Percentiles rank a stretch among this genome's conserved stretches.
Evolutionary conservation across 78 protist genomes (phyloP).

Genomic region (Pigoraptor vietnamica): DNA sequence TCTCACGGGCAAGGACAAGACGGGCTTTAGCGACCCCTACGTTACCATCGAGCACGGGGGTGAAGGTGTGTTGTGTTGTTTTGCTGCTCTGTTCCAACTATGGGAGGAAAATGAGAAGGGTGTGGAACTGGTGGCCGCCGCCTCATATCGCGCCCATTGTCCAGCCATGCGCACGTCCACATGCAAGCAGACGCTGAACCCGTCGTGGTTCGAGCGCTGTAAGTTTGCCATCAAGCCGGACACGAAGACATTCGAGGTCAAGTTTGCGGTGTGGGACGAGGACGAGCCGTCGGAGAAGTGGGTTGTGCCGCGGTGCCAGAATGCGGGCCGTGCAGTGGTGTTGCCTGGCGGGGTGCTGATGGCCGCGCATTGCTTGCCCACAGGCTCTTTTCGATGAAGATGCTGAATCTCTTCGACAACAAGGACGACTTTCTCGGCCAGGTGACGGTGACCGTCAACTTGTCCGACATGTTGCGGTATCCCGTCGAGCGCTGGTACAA

Average conservation of each 20-base stretch:
- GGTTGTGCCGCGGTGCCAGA: not conserved
- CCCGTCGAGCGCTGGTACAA: not conserved
- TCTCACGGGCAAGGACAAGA: not conserved
- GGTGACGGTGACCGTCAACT: not conserved
- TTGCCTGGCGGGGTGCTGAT: no score
- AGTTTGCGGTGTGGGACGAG: not conserved
- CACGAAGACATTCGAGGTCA: not conserved
- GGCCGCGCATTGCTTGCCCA: not conserved
- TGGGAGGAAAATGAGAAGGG: no score
- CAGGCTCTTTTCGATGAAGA: not conserved
- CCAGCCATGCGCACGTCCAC: not conserved
- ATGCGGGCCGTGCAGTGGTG: not conserved
- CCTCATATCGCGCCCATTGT: no score
- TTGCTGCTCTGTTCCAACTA: no score
- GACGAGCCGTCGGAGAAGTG: not conserved
- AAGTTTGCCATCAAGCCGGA: not conserved
- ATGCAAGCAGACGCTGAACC: not conserved
- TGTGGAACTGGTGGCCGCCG: no score
- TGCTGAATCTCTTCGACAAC: not conserved
- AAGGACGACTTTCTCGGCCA: constrained; percentile 1
- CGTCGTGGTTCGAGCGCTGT: not conserved
- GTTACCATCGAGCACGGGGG: not conserved
- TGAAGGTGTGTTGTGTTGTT: not conserved
- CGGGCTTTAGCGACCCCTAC: not conserved
- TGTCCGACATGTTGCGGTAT: not conserved